These are phyloP conservation scores for Fusarium succisae DNA, from an alignment of 2,329 filamentous ascomycete species.

Conservation along the genomic window DNA sequence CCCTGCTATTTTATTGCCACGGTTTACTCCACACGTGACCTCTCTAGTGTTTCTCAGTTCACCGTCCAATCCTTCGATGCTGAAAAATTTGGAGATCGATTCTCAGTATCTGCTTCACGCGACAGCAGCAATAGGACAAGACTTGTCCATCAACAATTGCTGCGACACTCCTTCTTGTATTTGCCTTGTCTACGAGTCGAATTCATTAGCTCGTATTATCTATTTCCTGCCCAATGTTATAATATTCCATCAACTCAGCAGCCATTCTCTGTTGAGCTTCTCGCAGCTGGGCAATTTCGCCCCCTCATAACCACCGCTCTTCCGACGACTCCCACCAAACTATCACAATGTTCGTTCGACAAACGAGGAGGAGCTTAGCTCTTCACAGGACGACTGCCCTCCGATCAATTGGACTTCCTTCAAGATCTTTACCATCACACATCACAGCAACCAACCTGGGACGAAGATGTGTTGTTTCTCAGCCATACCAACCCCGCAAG, in stretches of 20 bases:
- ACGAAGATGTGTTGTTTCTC: slow-evolving; percentile 44
- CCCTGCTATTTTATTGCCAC: slow-evolving; percentile 14
- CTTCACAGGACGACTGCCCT: slow-evolving; percentile 34
- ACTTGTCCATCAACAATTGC: slow-evolving; percentile 27
- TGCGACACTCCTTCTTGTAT: slow-evolving; percentile 4
- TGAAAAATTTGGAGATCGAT: slow-evolving; percentile 44
- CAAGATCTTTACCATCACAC: slow-evolving; percentile 25
- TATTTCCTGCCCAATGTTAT: slow-evolving; percentile 37
- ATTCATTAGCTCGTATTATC: neutral
- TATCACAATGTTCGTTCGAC: slow-evolving; percentile 50
- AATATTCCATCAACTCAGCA: slow-evolving; percentile 25
- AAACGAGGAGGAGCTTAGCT: slow-evolving; percentile 44
- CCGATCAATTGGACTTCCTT: slow-evolving; percentile 27
- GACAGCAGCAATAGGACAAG: slow-evolving; percentile 33
- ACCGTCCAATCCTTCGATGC: slow-evolving; percentile 17
- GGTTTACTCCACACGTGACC: slow-evolving; percentile 32
- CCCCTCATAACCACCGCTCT: neutral
- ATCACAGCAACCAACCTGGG: slow-evolving; percentile 24
- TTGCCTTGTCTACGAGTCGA: neutral
- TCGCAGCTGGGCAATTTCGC: neutral
- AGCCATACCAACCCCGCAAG: slow-evolving; percentile 43
- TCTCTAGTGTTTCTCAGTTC: neutral
- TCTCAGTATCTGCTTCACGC: slow-evolving; percentile 35
- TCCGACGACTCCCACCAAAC: neutral
- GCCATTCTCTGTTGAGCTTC: slow-evolving; percentile 23